Conservation (phyloP, 495 filamentous ascomycete genomes). For the Aspergillus ellipticus region DNA sequence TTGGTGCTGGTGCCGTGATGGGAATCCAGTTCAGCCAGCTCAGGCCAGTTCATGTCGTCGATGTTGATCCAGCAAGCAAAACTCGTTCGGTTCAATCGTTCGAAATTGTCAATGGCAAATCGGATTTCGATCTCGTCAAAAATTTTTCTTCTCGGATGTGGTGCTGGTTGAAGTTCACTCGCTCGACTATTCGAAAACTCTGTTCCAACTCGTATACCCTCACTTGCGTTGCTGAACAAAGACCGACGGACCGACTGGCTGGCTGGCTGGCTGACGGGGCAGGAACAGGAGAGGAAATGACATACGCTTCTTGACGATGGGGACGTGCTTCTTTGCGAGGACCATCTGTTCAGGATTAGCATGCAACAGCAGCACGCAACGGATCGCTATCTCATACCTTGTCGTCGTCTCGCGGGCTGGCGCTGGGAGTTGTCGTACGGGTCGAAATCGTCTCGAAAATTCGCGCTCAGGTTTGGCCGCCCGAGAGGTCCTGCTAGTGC, state of each 20-base stretch:
- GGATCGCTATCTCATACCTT: slow-evolving; percentile 39
- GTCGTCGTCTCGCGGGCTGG: slow-evolving; percentile 43
- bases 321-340: slow-evolving; percentile 96
- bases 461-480: slow-evolving; percentile 29
- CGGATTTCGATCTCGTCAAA: no score
- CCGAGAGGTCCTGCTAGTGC: slow-evolving; percentile 34
- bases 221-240: not conserved
- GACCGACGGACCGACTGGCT: not conserved
- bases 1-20: not conserved
- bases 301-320: slow-evolving; percentile 99
- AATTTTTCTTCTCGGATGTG: no score
- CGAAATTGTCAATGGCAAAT: not conserved
- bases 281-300: slow-evolving; percentile 27
- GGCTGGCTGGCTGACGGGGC: slow-evolving; percentile 1
- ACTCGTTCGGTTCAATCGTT: not conserved
- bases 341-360: slow-evolving; percentile 67
- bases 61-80: not conserved
- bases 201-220: no score
- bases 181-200: no score
- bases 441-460: slow-evolving; percentile 43
- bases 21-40: not conserved
- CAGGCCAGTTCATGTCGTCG: not conserved
- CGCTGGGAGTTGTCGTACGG: slow-evolving; percentile 49
- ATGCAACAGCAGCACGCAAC: not conserved
- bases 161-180: no score